Conservation (phyloP, 345 rosid species). For the Noccaea bulbosa region DNA sequence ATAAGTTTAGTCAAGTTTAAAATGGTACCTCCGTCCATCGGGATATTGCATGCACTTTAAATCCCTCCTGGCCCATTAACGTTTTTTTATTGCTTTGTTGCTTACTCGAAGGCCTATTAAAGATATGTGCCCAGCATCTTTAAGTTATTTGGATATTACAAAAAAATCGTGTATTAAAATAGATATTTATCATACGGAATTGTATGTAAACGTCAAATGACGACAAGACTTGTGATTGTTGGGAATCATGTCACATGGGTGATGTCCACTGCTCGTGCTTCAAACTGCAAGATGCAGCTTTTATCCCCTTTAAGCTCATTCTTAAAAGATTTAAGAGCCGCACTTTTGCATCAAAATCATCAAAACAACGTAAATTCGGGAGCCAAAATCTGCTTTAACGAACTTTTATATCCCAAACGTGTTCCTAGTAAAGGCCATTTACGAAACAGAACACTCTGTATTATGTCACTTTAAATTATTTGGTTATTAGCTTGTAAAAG, state of each 20-base stretch:
- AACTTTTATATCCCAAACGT: background rate
- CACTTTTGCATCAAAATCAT: slow-evolving; percentile 43
- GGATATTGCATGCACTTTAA: background rate
- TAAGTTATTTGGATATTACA: background rate
- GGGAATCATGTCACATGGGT: slow-evolving; percentile 48
- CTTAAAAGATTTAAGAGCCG: slow-evolving; percentile 14
- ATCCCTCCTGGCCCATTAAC: background rate
- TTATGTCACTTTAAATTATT: background rate
- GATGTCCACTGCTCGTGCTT: slow-evolving; percentile 40
- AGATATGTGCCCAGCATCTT: background rate
- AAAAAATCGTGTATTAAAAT: background rate
- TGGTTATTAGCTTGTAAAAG: background rate
- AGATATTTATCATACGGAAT: slow-evolving; percentile 19
- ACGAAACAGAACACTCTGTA: background rate
- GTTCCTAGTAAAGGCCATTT: background rate
- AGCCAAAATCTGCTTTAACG: slow-evolving; percentile 19
- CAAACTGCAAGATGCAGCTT: slow-evolving; percentile 43
- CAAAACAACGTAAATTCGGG: slow-evolving; percentile 26
- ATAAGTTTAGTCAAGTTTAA: background rate
- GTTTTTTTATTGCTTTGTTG: background rate
- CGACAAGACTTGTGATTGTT: slow-evolving; percentile 43
- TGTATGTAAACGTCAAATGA: slow-evolving; percentile 33
- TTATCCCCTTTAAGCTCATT: slow-evolving; percentile 21
- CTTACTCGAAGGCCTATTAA: background rate
- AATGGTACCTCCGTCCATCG: background rate